phyloP scores from a whole-genome alignment of 2,329 filamentous ascomycete species.

The Microcyclospora pomicola region DNA sequence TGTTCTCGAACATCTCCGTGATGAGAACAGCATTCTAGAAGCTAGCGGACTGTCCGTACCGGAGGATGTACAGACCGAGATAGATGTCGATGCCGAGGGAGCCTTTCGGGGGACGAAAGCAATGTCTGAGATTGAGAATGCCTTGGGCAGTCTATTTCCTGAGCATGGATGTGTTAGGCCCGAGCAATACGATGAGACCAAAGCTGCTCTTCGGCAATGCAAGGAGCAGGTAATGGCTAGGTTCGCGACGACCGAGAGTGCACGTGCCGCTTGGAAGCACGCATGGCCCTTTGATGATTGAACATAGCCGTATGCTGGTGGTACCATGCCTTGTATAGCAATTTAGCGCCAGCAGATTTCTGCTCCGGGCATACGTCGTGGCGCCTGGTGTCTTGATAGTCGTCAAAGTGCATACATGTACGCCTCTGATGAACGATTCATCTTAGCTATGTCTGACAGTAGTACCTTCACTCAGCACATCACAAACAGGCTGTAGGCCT shows the following conservation, averaged over 20 bases:
- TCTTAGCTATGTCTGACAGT: too few species aligned
- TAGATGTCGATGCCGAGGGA: background rate
- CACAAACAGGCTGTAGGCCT: too few species aligned
- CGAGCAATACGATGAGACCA: background rate
- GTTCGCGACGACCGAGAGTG: background rate
- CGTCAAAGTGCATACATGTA: too few species aligned
- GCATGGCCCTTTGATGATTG: background rate
- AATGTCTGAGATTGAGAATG: background rate
- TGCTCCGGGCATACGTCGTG: too few species aligned
- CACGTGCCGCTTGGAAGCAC: background rate
- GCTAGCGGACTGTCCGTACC: background rate
- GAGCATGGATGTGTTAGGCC: background rate
- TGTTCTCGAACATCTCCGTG: background rate
- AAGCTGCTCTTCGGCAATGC: background rate
- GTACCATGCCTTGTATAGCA: too few species aligned
- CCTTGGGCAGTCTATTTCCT: background rate
- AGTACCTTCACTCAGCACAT: too few species aligned
- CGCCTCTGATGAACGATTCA: too few species aligned
- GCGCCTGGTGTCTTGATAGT: too few species aligned
- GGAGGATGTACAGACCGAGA: background rate
- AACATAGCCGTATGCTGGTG: background rate
- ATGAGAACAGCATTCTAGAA: background rate
- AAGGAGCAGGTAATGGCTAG: background rate
- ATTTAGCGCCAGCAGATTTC: too few species aligned
- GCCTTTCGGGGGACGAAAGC: background rate